Conservation (phyloP, 345 rosid species). For the Theobroma cacao region DNA sequence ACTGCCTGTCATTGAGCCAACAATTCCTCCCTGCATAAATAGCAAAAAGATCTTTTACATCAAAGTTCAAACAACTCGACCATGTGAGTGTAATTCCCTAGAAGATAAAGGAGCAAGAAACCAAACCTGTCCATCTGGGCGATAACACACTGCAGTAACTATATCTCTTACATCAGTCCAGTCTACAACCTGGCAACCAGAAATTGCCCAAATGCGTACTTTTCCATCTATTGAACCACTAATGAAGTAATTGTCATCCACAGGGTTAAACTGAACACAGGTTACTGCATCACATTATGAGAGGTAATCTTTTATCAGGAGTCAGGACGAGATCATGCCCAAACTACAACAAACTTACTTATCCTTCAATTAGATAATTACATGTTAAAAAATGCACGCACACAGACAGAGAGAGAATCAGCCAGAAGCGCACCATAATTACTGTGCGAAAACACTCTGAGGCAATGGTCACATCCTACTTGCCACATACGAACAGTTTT, state of each 20-base stretch:
- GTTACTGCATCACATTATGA: slow-evolving; percentile 55
- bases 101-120: slow-evolving; percentile 6
- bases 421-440: slow-evolving; percentile 56
- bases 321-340: neutral
- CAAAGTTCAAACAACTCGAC: slow-evolving; percentile 4
- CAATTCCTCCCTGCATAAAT: slow-evolving; percentile 41
- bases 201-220: slow-evolving; percentile 75
- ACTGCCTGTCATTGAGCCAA: slow-evolving; percentile 52
- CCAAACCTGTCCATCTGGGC: slow-evolving; percentile 80
- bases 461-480: slow-evolving; percentile 58
- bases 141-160: slow-evolving; percentile 80
- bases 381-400: slow-evolving; percentile 5
- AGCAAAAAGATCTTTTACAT: neutral
- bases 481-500: slow-evolving; percentile 80
- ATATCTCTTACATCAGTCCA: slow-evolving; percentile 74
- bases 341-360: neutral
- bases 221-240: slow-evolving; percentile 89
- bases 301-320: neutral
- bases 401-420: neutral
- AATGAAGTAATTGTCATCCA: slow-evolving; percentile 65
- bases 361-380: slow-evolving; percentile 3
- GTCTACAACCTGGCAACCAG: slow-evolving; percentile 67
- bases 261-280: slow-evolving; percentile 80
- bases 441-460: slow-evolving; percentile 60
- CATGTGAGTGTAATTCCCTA: neutral